These are phyloP conservation scores for Ganoderma multipileum DNA, from an alignment of 1,284 basidiomycete species.

Conservation along the genomic window DNA sequence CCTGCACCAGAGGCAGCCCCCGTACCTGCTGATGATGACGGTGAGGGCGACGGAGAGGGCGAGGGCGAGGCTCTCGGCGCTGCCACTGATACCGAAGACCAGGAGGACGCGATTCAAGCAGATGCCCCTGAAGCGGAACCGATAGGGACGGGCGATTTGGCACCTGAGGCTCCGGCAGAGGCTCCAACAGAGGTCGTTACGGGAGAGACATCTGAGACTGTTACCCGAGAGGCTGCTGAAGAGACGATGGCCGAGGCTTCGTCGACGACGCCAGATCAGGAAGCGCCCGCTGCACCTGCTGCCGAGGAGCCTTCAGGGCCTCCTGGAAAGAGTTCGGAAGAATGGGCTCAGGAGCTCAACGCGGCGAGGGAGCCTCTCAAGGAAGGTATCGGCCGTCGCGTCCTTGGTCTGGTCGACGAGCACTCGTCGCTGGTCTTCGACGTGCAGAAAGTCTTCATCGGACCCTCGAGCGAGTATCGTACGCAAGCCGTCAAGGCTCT, in stretches of 20 bases:
- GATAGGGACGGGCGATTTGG: conserved; percentile 6
- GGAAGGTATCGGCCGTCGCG: conserved; percentile 68
- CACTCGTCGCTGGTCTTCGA: conserved; percentile 92
- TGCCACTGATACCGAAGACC: conserved; percentile 31
- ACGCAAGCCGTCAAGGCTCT: conserved; percentile 68
- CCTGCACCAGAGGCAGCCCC: conserved; percentile 42
- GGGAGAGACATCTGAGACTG: neutral
- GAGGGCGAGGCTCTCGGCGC: conserved; percentile 29
- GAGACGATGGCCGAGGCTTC: conserved; percentile 24
- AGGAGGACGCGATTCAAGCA: conserved; percentile 24
- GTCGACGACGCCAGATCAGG: conserved; percentile 11
- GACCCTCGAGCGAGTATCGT: conserved; percentile 64
- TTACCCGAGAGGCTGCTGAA: neutral
- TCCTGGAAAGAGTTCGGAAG: conserved; percentile 59
- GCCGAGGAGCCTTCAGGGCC: conserved; percentile 33
- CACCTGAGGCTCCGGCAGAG: conserved; percentile 1
- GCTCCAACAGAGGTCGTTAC: neutral
- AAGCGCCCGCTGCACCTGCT: conserved; percentile 5
- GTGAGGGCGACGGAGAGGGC: conserved; percentile 18
- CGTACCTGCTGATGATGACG: conserved; percentile 30
- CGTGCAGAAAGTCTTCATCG: conserved; percentile 81
- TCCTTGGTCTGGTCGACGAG: conserved; percentile 85
- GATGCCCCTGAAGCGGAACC: conserved; percentile 28
- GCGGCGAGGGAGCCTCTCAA: conserved; percentile 72
- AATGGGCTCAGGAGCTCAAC: conserved; percentile 71